A percentile compares a stretch with the other conserved stretches of the same genome.
These are phyloP conservation scores for Colletotrichum agaves DNA, from an alignment of 2,329 filamentous ascomycete species.

Conservation along the genomic window DNA sequence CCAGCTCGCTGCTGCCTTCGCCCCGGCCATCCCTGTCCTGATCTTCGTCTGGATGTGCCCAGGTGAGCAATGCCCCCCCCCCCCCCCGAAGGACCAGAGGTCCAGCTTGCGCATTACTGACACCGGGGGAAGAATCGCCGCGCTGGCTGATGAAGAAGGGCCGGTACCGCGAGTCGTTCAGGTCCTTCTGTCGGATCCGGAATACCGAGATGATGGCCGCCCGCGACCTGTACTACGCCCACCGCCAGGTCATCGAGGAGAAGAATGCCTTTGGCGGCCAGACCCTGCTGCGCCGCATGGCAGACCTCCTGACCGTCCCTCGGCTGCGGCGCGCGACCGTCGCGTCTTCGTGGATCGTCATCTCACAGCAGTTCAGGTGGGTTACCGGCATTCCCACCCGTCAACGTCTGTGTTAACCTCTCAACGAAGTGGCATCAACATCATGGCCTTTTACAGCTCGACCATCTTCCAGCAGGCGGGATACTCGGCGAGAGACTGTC, in stretches of 20 bases:
- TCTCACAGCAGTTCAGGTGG: slow-evolving; percentile 45
- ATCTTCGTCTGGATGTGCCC: slow-evolving; percentile 69
- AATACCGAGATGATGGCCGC: slow-evolving; percentile 66
- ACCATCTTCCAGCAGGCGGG: slow-evolving; percentile 61
- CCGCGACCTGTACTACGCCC: slow-evolving; percentile 63
- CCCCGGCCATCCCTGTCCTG: slow-evolving; percentile 65
- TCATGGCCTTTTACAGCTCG: slow-evolving; percentile 61
- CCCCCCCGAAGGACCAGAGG: accelerated
- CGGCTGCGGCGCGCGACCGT: slow-evolving; percentile 56
- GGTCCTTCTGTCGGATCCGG: slow-evolving; percentile 62
- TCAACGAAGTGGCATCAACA: slow-evolving; percentile 46
- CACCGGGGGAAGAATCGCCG: slow-evolving; percentile 59
- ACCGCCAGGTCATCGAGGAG: slow-evolving; percentile 56
- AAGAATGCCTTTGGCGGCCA: slow-evolving; percentile 50
- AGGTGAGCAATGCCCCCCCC: slow-evolving; percentile 13
- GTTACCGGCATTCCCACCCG: no score
- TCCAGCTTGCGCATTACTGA: accelerated
- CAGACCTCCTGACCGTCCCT: slow-evolving; percentile 60
- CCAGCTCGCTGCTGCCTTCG: slow-evolving; percentile 71
- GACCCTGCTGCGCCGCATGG: slow-evolving; percentile 53
- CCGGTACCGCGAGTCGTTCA: slow-evolving; percentile 68
- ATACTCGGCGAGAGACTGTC: slow-evolving; percentile 49
- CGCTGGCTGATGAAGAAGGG: slow-evolving; percentile 75
- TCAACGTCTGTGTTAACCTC: no score
- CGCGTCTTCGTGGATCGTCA: slow-evolving; percentile 45